Evolutionary conservation across 2,329 filamentous ascomycete genomes (phyloP).

Genomic region (Fusarium annulatum): DNA sequence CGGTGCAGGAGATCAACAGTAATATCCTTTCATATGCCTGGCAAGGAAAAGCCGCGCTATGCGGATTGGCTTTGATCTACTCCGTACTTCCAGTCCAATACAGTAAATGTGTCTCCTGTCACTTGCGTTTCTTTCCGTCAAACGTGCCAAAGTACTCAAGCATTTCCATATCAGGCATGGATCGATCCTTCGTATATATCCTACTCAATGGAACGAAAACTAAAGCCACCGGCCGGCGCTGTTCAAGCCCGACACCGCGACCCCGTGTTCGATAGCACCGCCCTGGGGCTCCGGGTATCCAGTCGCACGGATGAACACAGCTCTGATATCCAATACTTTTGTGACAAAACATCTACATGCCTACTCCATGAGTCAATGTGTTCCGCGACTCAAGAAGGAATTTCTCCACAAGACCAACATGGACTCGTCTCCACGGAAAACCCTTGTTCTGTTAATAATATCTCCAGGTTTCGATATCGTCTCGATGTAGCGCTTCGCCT

Average conservation of each 20-base stretch:
- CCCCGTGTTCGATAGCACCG: constrained; percentile 12
- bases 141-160: constrained; percentile 3
- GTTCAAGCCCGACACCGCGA: constrained; percentile 32
- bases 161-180: constrained; percentile 14
- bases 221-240: constrained; percentile 20
- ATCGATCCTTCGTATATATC: constrained; percentile 6
- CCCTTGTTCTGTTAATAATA: not conserved
- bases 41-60: constrained; percentile 5
- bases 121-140: constrained; percentile 3
- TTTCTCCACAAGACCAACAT: not conserved
- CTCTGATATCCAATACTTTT: constrained; percentile 18
- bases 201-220: constrained; percentile 7
- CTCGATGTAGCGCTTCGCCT: constrained; percentile 10
- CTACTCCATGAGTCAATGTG: constrained; percentile 29
- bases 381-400: constrained; percentile 9
- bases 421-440: constrained; percentile 20
- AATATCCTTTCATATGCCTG: not conserved
- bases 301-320: constrained; percentile 8
- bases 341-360: not conserved
- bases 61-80: not conserved
- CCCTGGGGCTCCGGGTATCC: constrained; percentile 26
- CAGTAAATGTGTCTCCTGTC: constrained; percentile 7
- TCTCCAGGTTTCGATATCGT: constrained; percentile 16
- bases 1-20: constrained; percentile 27
- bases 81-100: not conserved